Conservation (phyloP, 1,284 basidiomycete species). For the Anthracocystis walkeri region DNA sequence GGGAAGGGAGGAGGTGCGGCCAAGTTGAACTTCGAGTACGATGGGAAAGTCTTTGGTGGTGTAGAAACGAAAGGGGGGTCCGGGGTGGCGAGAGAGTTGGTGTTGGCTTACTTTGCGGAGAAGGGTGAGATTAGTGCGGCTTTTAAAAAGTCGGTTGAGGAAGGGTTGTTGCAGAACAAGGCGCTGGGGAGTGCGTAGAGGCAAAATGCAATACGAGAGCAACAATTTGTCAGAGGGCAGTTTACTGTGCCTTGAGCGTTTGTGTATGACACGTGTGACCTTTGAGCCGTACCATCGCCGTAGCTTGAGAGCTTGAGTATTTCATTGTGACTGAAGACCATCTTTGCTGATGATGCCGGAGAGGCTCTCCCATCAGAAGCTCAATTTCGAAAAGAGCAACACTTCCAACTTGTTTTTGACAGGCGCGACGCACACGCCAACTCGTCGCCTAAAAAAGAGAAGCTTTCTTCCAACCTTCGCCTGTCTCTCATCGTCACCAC, state of each 20-base stretch:
- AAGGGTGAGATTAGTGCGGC: conserved; percentile 53
- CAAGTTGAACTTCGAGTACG: conserved; percentile 50
- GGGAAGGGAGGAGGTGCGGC: neutral
- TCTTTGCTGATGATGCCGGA: too few relatives aligned
- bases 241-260: too few relatives aligned
- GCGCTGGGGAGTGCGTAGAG: neutral
- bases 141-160: conserved; percentile 45
- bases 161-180: conserved; percentile 19
- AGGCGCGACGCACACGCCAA: neutral
- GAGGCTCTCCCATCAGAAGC: too few relatives aligned
- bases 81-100: conserved; percentile 54
- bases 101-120: conserved; percentile 65
- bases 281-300: too few relatives aligned
- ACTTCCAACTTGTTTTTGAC: neutral
- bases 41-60: conserved; percentile 49
- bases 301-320: too few relatives aligned
- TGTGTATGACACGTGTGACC: too few relatives aligned
- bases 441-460: too few relatives aligned
- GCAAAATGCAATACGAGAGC: neutral
- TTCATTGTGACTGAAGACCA: too few relatives aligned
- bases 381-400: too few relatives aligned
- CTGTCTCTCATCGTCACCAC: neutral
- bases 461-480: neutral
- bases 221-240: too few relatives aligned
- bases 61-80: conserved; percentile 27